Conservation (phyloP, 768 basidiomycete species). For the Naganishia vaughanmartiniae region DNA sequence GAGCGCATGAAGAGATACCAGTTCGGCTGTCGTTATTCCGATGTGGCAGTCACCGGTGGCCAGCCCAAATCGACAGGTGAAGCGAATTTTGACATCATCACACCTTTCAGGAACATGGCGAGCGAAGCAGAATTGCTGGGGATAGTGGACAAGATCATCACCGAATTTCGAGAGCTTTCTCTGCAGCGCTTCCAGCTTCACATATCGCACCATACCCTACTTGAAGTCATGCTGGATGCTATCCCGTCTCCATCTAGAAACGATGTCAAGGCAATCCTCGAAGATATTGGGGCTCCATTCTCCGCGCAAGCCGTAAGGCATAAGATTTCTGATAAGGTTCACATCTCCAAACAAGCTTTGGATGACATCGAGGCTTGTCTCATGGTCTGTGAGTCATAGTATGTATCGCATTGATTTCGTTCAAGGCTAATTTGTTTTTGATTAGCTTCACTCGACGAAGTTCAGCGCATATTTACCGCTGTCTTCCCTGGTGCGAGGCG, state of each 20-base stretch:
- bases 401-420: conserved; percentile 28
- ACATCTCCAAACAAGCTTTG: conserved; percentile 23
- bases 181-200: conserved; percentile 47
- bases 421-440: conserved; percentile 26
- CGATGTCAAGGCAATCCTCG: conserved; percentile 9
- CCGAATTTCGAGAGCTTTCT: conserved; percentile 45
- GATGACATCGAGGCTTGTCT: conserved; percentile 50
- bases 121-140: conserved; percentile 46
- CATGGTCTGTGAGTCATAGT: conserved; percentile 36
- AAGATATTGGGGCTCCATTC: background rate
- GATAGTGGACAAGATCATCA: conserved; percentile 47
- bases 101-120: conserved; percentile 43
- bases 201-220: conserved; percentile 41
- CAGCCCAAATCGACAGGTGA: conserved; percentile 45
- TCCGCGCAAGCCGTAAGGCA: conserved; percentile 1
- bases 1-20: conserved; percentile 51
- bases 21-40: conserved; percentile 41
- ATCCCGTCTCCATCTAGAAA: conserved; percentile 2
- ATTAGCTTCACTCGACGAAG: conserved; percentile 40
- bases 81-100: conserved; percentile 47
- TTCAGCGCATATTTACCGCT: background rate
- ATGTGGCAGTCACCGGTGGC: conserved; percentile 38
- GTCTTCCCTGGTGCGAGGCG: conserved; percentile 34
- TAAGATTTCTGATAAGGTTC: conserved; percentile 7
- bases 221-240: conserved; percentile 20